Evolutionary conservation across 2,329 filamentous ascomycete genomes (phyloP).

Genomic region (Aureobasidium sp.): DNA sequence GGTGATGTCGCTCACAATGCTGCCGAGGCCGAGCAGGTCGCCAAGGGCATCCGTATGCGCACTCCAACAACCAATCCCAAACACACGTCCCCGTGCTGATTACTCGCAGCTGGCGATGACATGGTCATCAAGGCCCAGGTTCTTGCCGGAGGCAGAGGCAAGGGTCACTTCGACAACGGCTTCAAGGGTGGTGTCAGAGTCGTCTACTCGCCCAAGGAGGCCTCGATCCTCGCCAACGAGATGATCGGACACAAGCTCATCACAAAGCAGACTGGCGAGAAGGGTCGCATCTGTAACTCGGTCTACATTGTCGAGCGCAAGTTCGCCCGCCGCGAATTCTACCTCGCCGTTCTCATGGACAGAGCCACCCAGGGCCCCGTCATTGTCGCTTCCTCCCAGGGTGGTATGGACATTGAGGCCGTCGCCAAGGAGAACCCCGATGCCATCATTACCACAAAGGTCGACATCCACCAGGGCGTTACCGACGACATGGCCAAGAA

Average conservation of each 20-base stretch:
- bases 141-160: slow-evolving; percentile 92
- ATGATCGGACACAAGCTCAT: slow-evolving; percentile 99
- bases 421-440: slow-evolving; percentile 97
- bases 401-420: slow-evolving; percentile 98
- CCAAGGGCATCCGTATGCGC: slow-evolving; percentile 71
- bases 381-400: slow-evolving; percentile 95
- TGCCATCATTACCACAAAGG: slow-evolving; percentile 86
- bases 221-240: slow-evolving; percentile 95
- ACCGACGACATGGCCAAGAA: slow-evolving; percentile 89
- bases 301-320: slow-evolving; percentile 99
- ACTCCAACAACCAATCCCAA: not conserved
- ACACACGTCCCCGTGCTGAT: slow-evolving; percentile 24
- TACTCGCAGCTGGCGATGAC: slow-evolving; percentile 62
- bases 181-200: slow-evolving; percentile 98
- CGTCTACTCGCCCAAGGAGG: slow-evolving; percentile 94
- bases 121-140: slow-evolving; percentile 99
- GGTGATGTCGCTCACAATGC: slow-evolving; percentile 77
- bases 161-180: slow-evolving; percentile 96
- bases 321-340: slow-evolving; percentile 97
- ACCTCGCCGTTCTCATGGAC: slow-evolving; percentile 98
- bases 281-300: slow-evolving; percentile 87
- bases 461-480: slow-evolving; percentile 90
- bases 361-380: slow-evolving; percentile 83
- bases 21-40: slow-evolving; percentile 84
- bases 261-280: slow-evolving; percentile 97